phyloP scores from a whole-genome alignment of 129 eudicot genomes.

The Flaveria ramosissima region DNA sequence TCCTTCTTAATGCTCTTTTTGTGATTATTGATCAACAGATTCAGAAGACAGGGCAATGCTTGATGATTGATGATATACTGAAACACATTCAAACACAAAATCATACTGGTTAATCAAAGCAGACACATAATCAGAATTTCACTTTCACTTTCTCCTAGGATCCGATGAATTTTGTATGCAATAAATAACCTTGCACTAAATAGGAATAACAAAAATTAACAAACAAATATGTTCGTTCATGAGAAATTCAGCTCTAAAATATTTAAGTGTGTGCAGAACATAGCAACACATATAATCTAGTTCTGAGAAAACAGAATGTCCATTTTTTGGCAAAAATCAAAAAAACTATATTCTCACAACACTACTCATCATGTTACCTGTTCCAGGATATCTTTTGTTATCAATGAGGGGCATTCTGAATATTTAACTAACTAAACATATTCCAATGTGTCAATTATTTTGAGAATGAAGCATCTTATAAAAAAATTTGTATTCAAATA shows the following conservation, averaged over 20 bases:
- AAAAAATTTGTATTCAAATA: too few relatives aligned
- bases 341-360: too few relatives aligned
- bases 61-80: slow-evolving; percentile 67
- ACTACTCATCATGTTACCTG: too few relatives aligned
- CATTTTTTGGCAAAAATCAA: too few relatives aligned
- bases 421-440: too few relatives aligned
- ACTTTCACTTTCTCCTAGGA: background rate
- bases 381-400: too few relatives aligned
- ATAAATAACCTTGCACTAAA: background rate
- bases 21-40: slow-evolving; percentile 54
- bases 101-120: background rate
- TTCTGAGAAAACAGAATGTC: too few relatives aligned
- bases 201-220: background rate
- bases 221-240: background rate
- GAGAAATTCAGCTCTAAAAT: background rate
- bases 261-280: background rate
- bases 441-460: too few relatives aligned
- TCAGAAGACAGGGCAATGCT: slow-evolving; percentile 67
- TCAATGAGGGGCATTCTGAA: too few relatives aligned
- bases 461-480: too few relatives aligned
- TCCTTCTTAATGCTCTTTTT: slow-evolving; percentile 90
- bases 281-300: background rate
- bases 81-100: slow-evolving; percentile 2
- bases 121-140: background rate
- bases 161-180: background rate